Evolutionary conservation across 2,329 filamentous ascomycete genomes (phyloP).

Genomic region (Fusarium sp.): DNA sequence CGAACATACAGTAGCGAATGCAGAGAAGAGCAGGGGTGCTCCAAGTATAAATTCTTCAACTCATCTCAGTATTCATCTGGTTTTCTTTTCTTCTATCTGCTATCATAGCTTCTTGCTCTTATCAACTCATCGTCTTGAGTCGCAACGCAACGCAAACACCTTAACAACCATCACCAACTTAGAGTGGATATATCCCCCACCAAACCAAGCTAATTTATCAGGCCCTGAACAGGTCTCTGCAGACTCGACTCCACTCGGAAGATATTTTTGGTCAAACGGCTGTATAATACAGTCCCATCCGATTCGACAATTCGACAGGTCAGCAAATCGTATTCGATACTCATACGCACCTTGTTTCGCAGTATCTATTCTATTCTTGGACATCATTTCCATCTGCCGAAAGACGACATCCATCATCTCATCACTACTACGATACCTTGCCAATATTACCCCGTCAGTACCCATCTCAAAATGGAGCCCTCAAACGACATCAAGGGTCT

Average conservation of each 20-base stretch:
- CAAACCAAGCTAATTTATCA: constrained; percentile 28
- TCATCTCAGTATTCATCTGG: background rate
- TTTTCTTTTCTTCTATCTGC: background rate
- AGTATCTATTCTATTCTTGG: background rate
- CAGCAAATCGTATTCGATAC: constrained; percentile 7
- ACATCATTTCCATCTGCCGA: background rate
- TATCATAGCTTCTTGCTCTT: background rate
- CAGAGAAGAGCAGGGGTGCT: constrained; percentile 9
- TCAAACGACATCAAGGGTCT: constrained; percentile 41
- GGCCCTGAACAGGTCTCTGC: constrained; percentile 10
- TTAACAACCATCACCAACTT: background rate
- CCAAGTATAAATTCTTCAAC: background rate
- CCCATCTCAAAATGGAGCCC: constrained; percentile 3
- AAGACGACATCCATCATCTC: background rate
- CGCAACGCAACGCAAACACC: background rate
- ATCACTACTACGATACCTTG: background rate
- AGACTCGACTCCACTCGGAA: constrained; percentile 28
- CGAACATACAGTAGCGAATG: background rate
- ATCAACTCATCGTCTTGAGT: background rate
- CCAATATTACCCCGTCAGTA: background rate
- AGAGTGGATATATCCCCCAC: constrained; percentile 30
- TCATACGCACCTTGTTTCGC: background rate
- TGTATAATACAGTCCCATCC: constrained; percentile 10
- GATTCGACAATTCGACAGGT: constrained; percentile 24
- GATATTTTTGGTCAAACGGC: constrained; percentile 18